Conservation (phyloP, 257 asterid genomes). For the Penstemon eatonii region DNA sequence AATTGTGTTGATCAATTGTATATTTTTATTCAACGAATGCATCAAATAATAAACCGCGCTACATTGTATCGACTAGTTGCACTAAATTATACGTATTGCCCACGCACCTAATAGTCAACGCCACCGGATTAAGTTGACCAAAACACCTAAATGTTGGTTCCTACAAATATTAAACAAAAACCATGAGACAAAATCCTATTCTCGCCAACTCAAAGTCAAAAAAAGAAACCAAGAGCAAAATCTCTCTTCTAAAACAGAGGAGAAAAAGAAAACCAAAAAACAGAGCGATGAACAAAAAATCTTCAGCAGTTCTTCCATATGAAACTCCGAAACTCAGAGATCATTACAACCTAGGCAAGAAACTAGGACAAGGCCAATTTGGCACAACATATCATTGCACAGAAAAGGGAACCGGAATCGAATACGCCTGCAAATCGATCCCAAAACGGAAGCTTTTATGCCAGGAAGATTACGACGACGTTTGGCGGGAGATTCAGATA, state of each 20-base stretch:
- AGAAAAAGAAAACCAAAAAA: not conserved
- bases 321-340: slow-evolving; percentile 78
- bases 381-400: slow-evolving; percentile 87
- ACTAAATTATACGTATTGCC: no score
- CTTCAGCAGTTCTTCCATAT: slow-evolving; percentile 61
- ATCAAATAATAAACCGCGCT: no score
- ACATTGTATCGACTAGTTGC: no score
- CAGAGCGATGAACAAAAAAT: slow-evolving; percentile 42
- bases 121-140: slow-evolving; percentile 47
- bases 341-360: slow-evolving; percentile 72
- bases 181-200: not conserved
- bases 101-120: slow-evolving; percentile 21
- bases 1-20: no score
- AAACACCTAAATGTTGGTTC: slow-evolving; percentile 32
- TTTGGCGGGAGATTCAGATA: slow-evolving; percentile 94
- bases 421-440: slow-evolving; percentile 91
- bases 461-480: slow-evolving; percentile 87
- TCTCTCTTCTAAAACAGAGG: no score
- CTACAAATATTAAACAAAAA: slow-evolving; percentile 20
- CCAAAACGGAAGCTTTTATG: slow-evolving; percentile 86
- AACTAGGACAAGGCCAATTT: slow-evolving; percentile 89
- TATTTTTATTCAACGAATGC: no score
- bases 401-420: slow-evolving; percentile 78
- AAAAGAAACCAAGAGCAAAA: not conserved
- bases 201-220: not conserved